These are phyloP conservation scores for Saccharomycopsis malanga DNA, from an alignment of 805 yeast genomes.

Conservation along the genomic window DNA sequence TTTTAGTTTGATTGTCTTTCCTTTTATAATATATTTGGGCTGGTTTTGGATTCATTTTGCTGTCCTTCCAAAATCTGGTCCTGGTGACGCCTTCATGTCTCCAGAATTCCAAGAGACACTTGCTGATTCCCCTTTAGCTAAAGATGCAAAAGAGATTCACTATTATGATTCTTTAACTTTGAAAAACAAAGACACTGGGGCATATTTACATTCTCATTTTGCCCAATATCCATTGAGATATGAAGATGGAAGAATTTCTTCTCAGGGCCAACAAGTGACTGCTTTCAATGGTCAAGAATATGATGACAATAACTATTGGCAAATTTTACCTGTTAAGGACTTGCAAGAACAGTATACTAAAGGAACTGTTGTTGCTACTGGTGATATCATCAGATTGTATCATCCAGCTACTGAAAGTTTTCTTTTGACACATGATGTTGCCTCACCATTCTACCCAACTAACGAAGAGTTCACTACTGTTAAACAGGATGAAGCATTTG, in stretches of 20 bases:
- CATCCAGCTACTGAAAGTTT: constrained; percentile 77
- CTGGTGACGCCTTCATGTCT: constrained; percentile 95
- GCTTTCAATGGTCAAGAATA: constrained; percentile 36
- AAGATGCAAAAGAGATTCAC: constrained; percentile 61
- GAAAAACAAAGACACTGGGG: constrained; percentile 72
- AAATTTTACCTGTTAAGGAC: constrained; percentile 58
- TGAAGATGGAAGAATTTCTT: constrained; percentile 92
- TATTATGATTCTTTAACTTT: constrained; percentile 72
- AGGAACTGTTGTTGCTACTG: constrained; percentile 53
- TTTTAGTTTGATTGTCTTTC: constrained; percentile 64
- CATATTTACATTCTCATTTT: constrained; percentile 76
- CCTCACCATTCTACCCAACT: constrained; percentile 88
- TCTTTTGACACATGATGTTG: constrained; percentile 88
- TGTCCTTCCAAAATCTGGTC: constrained; percentile 78
- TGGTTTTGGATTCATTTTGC: constrained; percentile 93
- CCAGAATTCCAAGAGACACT: constrained; percentile 90
- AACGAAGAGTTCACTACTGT: constrained; percentile 88
- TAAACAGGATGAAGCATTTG: constrained; percentile 49
- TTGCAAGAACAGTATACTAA: constrained; percentile 33
- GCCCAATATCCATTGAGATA: constrained; percentile 78
- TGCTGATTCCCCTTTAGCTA: constrained; percentile 72
- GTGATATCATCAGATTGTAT: constrained; percentile 69
- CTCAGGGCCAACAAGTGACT: constrained; percentile 93
- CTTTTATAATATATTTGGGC: constrained; percentile 71
- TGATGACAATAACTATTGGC: constrained; percentile 74